A percentile compares a stretch with the other conserved stretches of the same genome.
Conservation (phyloP, 2,329 filamentous ascomycete genomes). For the Penicillium sp. region DNA sequence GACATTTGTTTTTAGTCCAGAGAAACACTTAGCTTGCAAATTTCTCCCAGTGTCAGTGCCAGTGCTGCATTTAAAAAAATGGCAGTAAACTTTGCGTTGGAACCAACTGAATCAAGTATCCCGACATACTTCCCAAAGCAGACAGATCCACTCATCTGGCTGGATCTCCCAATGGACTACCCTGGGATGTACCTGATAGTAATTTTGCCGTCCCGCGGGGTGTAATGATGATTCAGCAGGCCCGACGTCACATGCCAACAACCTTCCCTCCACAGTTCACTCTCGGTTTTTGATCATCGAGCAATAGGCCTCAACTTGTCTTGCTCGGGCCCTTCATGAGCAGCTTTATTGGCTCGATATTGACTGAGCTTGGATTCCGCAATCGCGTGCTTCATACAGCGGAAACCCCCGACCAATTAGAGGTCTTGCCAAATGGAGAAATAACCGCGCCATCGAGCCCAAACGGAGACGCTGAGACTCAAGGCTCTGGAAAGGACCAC, state of each 20-base stretch:
- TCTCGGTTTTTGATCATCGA: background rate
- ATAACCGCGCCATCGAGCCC: constrained; percentile 13
- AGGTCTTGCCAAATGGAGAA: constrained; percentile 19
- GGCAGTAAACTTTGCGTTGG: too few relatives aligned
- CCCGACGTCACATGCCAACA: constrained; percentile 11
- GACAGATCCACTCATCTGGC: too few relatives aligned
- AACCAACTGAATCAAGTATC: too few relatives aligned
- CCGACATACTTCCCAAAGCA: too few relatives aligned
- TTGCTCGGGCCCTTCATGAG: constrained; percentile 36
- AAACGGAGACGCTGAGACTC: constrained; percentile 9
- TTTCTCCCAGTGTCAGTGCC: too few relatives aligned
- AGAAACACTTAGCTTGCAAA: too few relatives aligned
- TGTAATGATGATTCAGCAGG: constrained; percentile 23
- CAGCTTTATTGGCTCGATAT: constrained; percentile 38
- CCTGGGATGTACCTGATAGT: too few relatives aligned
- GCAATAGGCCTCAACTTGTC: constrained; percentile 10
- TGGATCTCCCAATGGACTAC: too few relatives aligned
- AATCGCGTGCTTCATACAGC: constrained; percentile 31
- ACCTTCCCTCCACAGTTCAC: background rate
- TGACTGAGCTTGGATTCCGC: constrained; percentile 41
- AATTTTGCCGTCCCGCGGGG: too few relatives aligned
- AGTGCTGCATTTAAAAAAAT: too few relatives aligned
- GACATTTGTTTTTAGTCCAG: too few relatives aligned
- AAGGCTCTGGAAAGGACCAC: constrained; percentile 12
- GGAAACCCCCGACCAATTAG: constrained; percentile 20